Percentiles rank a stretch among this genome's conserved stretches.
These are phyloP conservation scores for Candida palmyrensis DNA, from an alignment of 805 yeast genomes.

Conservation along the genomic window DNA sequence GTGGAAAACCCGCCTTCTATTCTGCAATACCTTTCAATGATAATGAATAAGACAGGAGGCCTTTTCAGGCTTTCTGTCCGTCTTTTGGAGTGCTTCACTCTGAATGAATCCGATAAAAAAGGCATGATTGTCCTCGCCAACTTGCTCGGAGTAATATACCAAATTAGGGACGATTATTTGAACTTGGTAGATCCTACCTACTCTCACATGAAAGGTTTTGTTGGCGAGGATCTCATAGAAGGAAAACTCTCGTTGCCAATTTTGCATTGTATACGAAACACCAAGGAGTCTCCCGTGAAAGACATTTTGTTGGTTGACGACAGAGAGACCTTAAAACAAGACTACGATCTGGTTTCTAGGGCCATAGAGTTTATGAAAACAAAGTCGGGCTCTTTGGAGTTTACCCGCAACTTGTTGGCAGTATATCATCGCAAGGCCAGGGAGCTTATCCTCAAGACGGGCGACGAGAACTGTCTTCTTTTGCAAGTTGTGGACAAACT, in stretches of 20 bases:
- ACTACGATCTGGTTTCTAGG: constrained; percentile 9
- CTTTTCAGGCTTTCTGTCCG: constrained; percentile 70
- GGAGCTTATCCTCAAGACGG: constrained; percentile 7
- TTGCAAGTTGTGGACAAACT: constrained; percentile 12
- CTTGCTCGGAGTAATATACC: constrained; percentile 76
- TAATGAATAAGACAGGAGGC: constrained; percentile 83
- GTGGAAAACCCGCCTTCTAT: constrained; percentile 15
- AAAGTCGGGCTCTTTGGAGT: constrained; percentile 20
- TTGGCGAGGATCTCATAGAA: constrained; percentile 80
- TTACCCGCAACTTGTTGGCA: constrained; percentile 17
- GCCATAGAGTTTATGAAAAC: constrained; percentile 18
- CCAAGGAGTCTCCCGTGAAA: constrained; percentile 5
- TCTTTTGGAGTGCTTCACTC: constrained; percentile 42
- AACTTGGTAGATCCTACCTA: constrained; percentile 53
- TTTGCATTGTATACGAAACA: constrained; percentile 42
- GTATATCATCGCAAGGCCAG: constrained; percentile 16
- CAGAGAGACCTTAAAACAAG: background rate
- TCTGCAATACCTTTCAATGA: constrained; percentile 69
- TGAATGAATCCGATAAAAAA: constrained; percentile 1
- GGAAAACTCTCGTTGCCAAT: constrained; percentile 88
- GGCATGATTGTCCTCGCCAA: constrained; percentile 54
- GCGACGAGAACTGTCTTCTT: constrained; percentile 7
- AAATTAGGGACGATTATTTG: constrained; percentile 78
- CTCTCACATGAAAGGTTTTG: constrained; percentile 62
- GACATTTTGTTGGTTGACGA: constrained; percentile 12